Base-by-base conservation (phyloP, 441 rosid species). In the Hypseocharis bilobata region DNA sequence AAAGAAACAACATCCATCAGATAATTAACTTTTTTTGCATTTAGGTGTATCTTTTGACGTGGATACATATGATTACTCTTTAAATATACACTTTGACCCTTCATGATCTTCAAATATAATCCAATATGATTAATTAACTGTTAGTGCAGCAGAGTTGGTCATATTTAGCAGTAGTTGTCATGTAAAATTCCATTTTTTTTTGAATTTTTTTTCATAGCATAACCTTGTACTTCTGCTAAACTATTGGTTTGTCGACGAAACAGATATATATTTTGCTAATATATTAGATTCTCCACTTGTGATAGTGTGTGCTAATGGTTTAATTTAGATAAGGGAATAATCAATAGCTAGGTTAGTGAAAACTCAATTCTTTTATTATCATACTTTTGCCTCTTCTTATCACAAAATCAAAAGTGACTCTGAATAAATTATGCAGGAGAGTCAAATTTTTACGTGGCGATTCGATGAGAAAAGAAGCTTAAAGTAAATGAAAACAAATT, bases 371-470 rank as follows among this genome's bases (percentile, higher is more conserved):
- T 30, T 0, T 30, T 30, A 2, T 30, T 30, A 2, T 30, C 6
- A 4, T 30, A 30, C 34, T 30, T 30, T 30, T 30, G 34, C 34
- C 34, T 30, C 34, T 30, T 30, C 34, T 30, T 30, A 30, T 30
- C 34, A 30, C 3, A 20, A 20, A 61, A 34, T 47, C 2, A 44
- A 30, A 6, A 72, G 32, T 14, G 58, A 56, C 64, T n/a, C 32
- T 19, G 47, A 32, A 32, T 47, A 59, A 42, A 45, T 16, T 19
- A 19, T 38, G 29, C 19, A 17, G 14, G 28, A 6, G 42, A 54
- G 67, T 44, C 71, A 66, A 28, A 28, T 62, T 23, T 25, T 51
- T 32, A 62, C 38, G 75, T 62, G 68, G 75, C 71, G 64, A 66
- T 27, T 61, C 64, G 75, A 29, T 59, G 8, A 22, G 7, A 6